Evolutionary conservation across 2,329 filamentous ascomycete genomes (phyloP).

Genomic region (Aspergillus aculeatinus): DNA sequence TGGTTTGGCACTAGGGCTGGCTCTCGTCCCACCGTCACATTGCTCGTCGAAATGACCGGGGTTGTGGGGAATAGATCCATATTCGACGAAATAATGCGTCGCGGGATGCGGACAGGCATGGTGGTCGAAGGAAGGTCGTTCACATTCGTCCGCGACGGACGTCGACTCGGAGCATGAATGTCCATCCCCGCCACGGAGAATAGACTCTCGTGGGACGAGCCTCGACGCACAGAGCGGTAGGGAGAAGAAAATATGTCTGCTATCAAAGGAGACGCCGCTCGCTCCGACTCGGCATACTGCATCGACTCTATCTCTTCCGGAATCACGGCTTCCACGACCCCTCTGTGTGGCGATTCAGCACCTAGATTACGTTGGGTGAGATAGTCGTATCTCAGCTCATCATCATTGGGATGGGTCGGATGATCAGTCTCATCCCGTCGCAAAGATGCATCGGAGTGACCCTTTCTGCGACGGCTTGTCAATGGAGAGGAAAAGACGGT

Average conservation of each 20-base stretch:
- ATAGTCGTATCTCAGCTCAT: slow-evolving; percentile 18
- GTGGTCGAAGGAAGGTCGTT: slow-evolving; percentile 53
- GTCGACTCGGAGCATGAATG: slow-evolving; percentile 75
- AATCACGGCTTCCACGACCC: slow-evolving; percentile 34
- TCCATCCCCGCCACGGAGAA: slow-evolving; percentile 85
- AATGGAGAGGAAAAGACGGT: slow-evolving; percentile 63
- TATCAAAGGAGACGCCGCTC: slow-evolving; percentile 13
- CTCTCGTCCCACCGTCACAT: slow-evolving; percentile 35
- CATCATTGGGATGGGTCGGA: slow-evolving; percentile 14
- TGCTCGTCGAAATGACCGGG: slow-evolving; percentile 40
- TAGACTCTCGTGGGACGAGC: slow-evolving; percentile 81
- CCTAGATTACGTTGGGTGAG: not conserved
- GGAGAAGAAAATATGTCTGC: slow-evolving; percentile 28
- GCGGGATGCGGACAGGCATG: slow-evolving; percentile 43
- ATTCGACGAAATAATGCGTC: slow-evolving; percentile 47
- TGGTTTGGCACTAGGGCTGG: slow-evolving; percentile 23
- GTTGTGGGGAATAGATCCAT: slow-evolving; percentile 41
- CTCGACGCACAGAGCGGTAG: slow-evolving; percentile 58
- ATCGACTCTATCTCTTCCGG: slow-evolving; percentile 39
- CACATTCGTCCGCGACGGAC: slow-evolving; percentile 76
- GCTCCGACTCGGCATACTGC: slow-evolving; percentile 17
- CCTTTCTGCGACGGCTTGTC: slow-evolving; percentile 61
- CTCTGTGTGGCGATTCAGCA: slow-evolving; percentile 17
- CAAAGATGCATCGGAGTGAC: slow-evolving; percentile 56
- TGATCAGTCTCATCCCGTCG: slow-evolving; percentile 30